phyloP scores from a whole-genome alignment of 371 early-diverging fungal species.

The Apophysomyces ossiformis region DNA sequence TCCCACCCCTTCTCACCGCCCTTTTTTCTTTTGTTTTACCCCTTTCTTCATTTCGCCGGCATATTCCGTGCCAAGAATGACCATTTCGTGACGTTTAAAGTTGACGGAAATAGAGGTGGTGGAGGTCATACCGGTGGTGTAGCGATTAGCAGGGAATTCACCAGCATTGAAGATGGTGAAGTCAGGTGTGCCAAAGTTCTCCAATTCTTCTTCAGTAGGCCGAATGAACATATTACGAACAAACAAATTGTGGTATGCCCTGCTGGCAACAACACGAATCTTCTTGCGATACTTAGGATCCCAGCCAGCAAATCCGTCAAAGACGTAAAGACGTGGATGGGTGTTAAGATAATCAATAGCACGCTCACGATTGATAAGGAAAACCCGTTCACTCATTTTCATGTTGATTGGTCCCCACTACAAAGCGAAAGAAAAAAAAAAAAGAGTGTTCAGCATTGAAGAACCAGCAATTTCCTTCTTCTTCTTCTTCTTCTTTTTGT shows the following conservation, averaged over 20 bases:
- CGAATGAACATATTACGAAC: slow-evolving; percentile 98
- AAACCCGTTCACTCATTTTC: slow-evolving; percentile 84
- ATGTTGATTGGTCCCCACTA: slow-evolving; percentile 97
- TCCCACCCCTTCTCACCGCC: not conserved
- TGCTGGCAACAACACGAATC: slow-evolving; percentile 92
- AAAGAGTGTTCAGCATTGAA: not conserved
- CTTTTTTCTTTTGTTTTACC: slow-evolving; percentile 36
- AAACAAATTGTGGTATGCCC: slow-evolving; percentile 96
- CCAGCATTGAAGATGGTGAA: slow-evolving; percentile 97
- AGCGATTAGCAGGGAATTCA: slow-evolving; percentile 95
- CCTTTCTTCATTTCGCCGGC: slow-evolving; percentile 99
- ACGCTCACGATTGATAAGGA: slow-evolving; percentile 94
- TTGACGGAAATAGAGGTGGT: slow-evolving; percentile 91
- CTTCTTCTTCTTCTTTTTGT: slow-evolving; percentile 15
- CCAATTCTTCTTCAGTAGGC: slow-evolving; percentile 90
- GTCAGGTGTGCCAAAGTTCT: slow-evolving; percentile 90
- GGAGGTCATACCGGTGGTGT: slow-evolving; percentile 96
- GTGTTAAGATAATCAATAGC: slow-evolving; percentile 97
- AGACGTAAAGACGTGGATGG: slow-evolving; percentile 89
- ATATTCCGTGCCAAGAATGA: slow-evolving; percentile 96
- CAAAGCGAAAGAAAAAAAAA: slow-evolving; percentile 1
- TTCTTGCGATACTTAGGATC: slow-evolving; percentile 96
- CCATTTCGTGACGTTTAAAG: slow-evolving; percentile 81
- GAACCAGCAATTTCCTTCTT: not conserved
- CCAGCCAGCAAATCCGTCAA: slow-evolving; percentile 96